Base-by-base conservation (phyloP, 1,139 yeast species). In the Sugiyamaella novakii region DNA sequence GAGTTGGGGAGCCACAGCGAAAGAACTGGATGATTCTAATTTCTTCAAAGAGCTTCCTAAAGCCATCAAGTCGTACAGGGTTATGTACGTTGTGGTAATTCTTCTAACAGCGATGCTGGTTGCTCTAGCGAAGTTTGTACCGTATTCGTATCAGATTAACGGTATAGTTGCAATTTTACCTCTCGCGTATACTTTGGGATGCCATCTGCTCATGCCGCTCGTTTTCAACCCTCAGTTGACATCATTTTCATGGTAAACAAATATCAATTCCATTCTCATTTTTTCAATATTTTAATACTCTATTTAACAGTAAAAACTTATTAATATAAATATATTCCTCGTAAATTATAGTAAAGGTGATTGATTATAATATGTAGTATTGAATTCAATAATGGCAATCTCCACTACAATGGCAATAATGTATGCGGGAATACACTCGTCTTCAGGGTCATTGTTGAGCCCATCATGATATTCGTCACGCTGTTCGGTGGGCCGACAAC, bases 401-500 rank as follows among this genome's bases (percentile, higher is more conserved):
- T n/a, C n/a, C n/a, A n/a, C n/a, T n/a, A n/a, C n/a, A n/a, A n/a
- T n/a, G n/a, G n/a, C n/a, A n/a, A n/a, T n/a, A n/a, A n/a, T n/a
- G n/a, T n/a, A n/a, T n/a, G n/a, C n/a, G n/a, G n/a, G n/a, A n/a
- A n/a, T n/a, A n/a, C n/a, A n/a, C n/a, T n/a, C n/a, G n/a, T n/a
- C n/a, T n/a, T n/a, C n/a, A n/a, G n/a, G n/a, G n/a, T n/a, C n/a
- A n/a, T n/a, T n/a, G n/a, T n/a, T n/a, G n/a, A n/a, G n/a, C n/a
- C n/a, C n/a, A 70, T 52, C 61, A 66, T 41, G 70, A 67, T 3
- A 66, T 70, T n/a, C 58, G 61, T 34, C 63, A 67, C 34, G 74
- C 74, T 18, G 67, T 70, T 46, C 61, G 58, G 15, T 70, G 74
- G 72, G 68, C 73, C 61, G 72, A 27, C 50, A 57, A 11, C 51